Base-by-base conservation (phyloP, 2,329 filamentous ascomycete species). In the Hymenoscyphus salicellus region DNA sequence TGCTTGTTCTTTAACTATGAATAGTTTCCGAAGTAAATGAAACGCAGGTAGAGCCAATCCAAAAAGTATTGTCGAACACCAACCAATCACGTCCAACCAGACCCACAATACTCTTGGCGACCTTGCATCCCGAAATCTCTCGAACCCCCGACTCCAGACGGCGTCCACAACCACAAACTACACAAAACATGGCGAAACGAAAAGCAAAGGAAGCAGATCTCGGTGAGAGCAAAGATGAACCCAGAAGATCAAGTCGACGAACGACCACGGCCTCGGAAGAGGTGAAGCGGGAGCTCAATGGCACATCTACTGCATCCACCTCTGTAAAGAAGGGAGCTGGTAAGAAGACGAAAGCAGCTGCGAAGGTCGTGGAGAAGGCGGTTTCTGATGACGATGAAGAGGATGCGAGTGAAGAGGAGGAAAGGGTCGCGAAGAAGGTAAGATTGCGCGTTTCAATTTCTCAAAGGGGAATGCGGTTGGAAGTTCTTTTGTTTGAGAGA, bases 161-260 rank as follows among this genome's bases (percentile, higher is more conserved):
- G 17, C n/a, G 20, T 20, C n/a, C 5, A 46, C 17, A 49, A 26
- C n/a, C 43, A 49, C 20, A 52, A 52, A 52, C 46, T 5, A 52
- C 8, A 20, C 6, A 8, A 52, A 52, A 14, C 8, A 52, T 74
- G 73, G 65, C 65, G 11, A 74, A 75, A 68, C 63, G 73, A 61
- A 74, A 74, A 63, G 68, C 68, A 46, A 69, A 69, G 59, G 65
- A 73, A 11, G 14, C 68, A 30, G 36, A 6, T 20, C 28, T 43
- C 23, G 38, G 28, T 33, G 70, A 49, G 17, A 61, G 55, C n/a
- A 52, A 46, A 38, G 67, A 68, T 17, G 65, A 68, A 58, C 70
- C 69, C 33, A 68, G 73, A 63, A 62, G 72, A 60, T 72, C 72
- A 6, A 71, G 68, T 65, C 70, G 72, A 11, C 64, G 66, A 36